Evolutionary conservation across 495 filamentous ascomycete genomes (phyloP).

Genomic region (Penicillium flavigenum): DNA sequence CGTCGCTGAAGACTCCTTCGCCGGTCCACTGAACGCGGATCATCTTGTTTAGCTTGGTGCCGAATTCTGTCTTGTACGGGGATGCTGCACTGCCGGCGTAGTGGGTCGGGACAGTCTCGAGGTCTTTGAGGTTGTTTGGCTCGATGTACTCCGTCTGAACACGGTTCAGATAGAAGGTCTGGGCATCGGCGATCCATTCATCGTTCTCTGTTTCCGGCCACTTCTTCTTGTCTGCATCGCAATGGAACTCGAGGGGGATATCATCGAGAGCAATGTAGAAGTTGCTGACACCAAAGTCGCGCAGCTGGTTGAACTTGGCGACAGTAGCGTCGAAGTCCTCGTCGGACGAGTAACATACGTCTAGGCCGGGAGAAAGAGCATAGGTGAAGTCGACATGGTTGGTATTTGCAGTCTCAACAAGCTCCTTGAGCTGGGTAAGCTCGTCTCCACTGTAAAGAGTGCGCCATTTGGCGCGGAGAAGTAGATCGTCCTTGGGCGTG

Average conservation of each 20-base stretch:
- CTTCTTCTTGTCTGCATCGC: slow-evolving; percentile 16
- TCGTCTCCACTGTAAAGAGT: slow-evolving; percentile 15
- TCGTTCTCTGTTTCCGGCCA: neutral
- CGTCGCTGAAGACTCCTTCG: slow-evolving; percentile 21
- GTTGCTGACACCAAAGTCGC: slow-evolving; percentile 15
- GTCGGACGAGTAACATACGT: slow-evolving; percentile 16
- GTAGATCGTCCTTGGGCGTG: slow-evolving; percentile 19
- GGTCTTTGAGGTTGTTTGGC: slow-evolving; percentile 14
- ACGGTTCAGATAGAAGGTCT: slow-evolving; percentile 20
- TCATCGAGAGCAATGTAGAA: slow-evolving; percentile 23
- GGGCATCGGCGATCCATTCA: slow-evolving; percentile 17
- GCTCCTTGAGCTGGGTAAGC: slow-evolving; percentile 15
- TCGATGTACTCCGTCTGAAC: slow-evolving; percentile 16
- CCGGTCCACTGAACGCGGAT: slow-evolving; percentile 23
- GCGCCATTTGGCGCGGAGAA: slow-evolving; percentile 20
- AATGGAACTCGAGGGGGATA: slow-evolving; percentile 15
- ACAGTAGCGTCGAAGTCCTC: slow-evolving; percentile 16
- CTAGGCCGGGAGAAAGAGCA: slow-evolving; percentile 18
- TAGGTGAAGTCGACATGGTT: slow-evolving; percentile 22
- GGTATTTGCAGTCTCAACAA: slow-evolving; percentile 15
- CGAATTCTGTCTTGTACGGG: slow-evolving; percentile 22
- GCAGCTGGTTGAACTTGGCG: slow-evolving; percentile 16
- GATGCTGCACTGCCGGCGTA: slow-evolving; percentile 16
- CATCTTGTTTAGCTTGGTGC: slow-evolving; percentile 19
- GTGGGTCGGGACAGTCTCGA: slow-evolving; percentile 20